Percentiles rank a stretch among this genome's conserved stretches.
Conservation (phyloP, 2,329 filamentous ascomycete genomes). For the Amylocarpus encephaloides region DNA sequence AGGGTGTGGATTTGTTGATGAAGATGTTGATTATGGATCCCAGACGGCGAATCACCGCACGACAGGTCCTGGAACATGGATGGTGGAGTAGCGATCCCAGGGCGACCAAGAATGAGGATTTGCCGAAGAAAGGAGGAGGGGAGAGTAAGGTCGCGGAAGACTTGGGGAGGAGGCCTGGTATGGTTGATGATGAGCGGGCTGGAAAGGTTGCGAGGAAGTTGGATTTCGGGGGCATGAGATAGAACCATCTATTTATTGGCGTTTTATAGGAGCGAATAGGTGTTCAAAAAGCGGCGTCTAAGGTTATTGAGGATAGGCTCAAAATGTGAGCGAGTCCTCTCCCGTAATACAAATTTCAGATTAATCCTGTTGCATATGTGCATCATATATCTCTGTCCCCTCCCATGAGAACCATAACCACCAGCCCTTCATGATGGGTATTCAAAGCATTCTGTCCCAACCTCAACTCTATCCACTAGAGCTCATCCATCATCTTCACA, state of each 20-base stretch:
- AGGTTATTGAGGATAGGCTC: no score
- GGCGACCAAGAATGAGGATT: conserved; percentile 73
- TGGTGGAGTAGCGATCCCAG: conserved; percentile 84
- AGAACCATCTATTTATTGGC: no score
- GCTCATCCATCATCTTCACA: conserved; percentile 48
- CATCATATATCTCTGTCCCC: no score
- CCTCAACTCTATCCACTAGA: no score
- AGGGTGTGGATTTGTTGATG: conserved; percentile 84
- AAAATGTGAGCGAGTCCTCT: no score
- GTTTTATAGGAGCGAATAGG: no score
- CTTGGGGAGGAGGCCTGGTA: conserved; percentile 68
- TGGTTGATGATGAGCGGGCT: conserved; percentile 61
- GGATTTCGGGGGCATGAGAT: conserved; percentile 22
- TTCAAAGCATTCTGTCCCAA: no score
- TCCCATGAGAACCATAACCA: no score
- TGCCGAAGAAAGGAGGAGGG: conserved; percentile 71
- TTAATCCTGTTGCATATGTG: no score
- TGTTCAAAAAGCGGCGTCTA: no score
- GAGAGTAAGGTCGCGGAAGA: conserved; percentile 75
- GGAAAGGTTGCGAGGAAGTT: conserved; percentile 46
- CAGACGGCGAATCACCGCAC: conserved; percentile 71
- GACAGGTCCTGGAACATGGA: conserved; percentile 69
- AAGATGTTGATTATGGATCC: conserved; percentile 81
- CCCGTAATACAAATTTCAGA: no score
- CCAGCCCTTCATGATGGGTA: no score